phyloP scores from a whole-genome alignment of 75 land plant genomes.

The Cunninghamia lanceolata region DNA sequence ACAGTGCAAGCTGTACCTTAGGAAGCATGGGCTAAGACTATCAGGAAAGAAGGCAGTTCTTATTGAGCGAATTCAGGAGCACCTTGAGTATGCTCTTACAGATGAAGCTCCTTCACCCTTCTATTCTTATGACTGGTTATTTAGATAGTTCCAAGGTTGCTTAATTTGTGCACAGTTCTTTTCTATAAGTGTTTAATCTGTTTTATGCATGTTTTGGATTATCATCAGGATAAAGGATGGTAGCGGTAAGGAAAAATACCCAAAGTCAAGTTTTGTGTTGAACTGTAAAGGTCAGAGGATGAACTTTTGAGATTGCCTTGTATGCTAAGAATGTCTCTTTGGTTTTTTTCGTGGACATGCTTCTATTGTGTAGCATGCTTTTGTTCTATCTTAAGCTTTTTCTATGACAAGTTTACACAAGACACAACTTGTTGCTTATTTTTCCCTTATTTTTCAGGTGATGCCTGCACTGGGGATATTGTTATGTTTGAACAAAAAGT shows the following conservation, averaged over 20 bases:
- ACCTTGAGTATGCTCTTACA: constrained; percentile 44
- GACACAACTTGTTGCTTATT: not conserved
- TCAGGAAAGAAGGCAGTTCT: constrained; percentile 66
- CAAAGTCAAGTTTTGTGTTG: constrained; percentile 52
- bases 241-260: constrained; percentile 63
- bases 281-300: constrained; percentile 69
- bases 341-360: not conserved
- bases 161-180: not conserved
- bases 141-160: not conserved
- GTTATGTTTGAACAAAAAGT: constrained; percentile 86
- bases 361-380: not conserved
- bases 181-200: not conserved
- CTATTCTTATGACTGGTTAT: constrained; percentile 20
- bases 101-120: constrained; percentile 14
- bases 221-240: constrained; percentile 55
- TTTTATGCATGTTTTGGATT: constrained; percentile 5
- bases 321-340: not conserved
- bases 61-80: constrained; percentile 66
- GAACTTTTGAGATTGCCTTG: not conserved
- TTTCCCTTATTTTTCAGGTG: constrained; percentile 44
- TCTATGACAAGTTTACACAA: not conserved
- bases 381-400: not conserved
- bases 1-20: constrained; percentile 70
- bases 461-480: constrained; percentile 80
- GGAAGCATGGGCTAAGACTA: constrained; percentile 67